Base-by-base conservation (phyloP, 768 basidiomycete genomes). In the Suillus placidus region DNA sequence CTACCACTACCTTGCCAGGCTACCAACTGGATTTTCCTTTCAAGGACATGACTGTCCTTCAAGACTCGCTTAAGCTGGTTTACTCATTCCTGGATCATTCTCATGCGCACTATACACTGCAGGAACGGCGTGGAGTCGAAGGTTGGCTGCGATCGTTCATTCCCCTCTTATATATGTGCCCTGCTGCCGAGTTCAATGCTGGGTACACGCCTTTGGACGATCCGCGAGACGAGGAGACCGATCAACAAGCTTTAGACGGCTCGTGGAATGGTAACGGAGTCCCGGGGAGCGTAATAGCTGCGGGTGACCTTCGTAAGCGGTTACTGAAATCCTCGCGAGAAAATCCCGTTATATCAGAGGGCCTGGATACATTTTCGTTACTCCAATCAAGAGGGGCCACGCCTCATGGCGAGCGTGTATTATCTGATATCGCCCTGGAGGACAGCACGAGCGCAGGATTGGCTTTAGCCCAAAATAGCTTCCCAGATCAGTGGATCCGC, bases 41-140 rank as follows among this genome's bases (percentile, higher is more conserved):
- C 76, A 80, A 85, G 62, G 94, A 98, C 74, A 86, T 84, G 9
- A 84, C 85, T 23, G 91, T 97, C 51, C 78, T 99, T 71, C 89
- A 92, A 68, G 97, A 99, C 77, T 85, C 88, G 34, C 84, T 97
- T 74, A 95, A 95, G 81, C 84, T 99, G 78, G 86, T 96, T 67
- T 91, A 93, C 74, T 88, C 90, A 16, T 98, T 93, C 81, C 84
- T 99, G 70, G 97, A 98, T 71, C 93, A 91, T 73, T 90, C 91
- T 56, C 88, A 89, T 70, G 86, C 84, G 18, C 85, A 87, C 64
- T 93, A 93, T 77, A 91, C 88, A 66, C 77, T 84, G 3, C 81
- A 83, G 61, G 97, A 99, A 79, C 87, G 94, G 54, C 87, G 92
- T 54, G 83, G 85, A 37, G 88, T 98, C 49, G 97, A 98, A 74